Conservation (phyloP, 345 rosid genomes). For the Schrenkiella parvula region DNA sequence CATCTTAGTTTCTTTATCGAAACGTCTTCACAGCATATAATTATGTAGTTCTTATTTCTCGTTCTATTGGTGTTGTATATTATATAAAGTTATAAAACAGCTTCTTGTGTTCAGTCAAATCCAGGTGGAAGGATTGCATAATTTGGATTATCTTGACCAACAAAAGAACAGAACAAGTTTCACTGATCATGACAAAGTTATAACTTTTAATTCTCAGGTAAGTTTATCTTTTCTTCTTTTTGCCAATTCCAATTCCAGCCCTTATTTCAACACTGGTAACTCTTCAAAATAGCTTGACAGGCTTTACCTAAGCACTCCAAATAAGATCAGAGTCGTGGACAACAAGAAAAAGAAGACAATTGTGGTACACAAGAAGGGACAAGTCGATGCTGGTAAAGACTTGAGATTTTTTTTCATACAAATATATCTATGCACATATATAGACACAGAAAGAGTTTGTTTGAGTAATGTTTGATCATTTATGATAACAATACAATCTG, state of each 20-base stretch:
- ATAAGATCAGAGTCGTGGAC: conserved; percentile 75
- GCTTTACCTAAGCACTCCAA: conserved; percentile 70
- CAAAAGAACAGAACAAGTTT: conserved; percentile 67
- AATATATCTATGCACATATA: not conserved
- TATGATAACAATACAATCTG: conserved; percentile 8
- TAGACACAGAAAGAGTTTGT: not conserved
- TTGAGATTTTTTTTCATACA: not conserved
- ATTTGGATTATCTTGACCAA: conserved; percentile 84
- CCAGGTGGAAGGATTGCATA: conserved; percentile 86
- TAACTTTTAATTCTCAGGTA: conserved; percentile 84
- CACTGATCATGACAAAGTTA: conserved; percentile 73
- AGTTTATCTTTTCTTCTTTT: not conserved
- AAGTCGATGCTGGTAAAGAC: conserved; percentile 76
- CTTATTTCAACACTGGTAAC: not conserved
- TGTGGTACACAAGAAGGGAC: conserved; percentile 84
- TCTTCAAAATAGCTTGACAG: conserved; percentile 56
- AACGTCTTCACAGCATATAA: not conserved
- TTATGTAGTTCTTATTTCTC: not conserved
- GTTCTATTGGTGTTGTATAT: not conserved
- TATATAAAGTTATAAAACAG: not conserved
- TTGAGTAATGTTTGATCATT: conserved; percentile 1
- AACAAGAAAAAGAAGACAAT: conserved; percentile 87
- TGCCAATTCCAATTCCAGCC: not conserved
- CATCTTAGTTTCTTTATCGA: not conserved
- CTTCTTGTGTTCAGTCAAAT: conserved; percentile 61